A percentile compares a stretch with the other conserved stretches of the same genome.
phyloP scores from a whole-genome alignment of 768 basidiomycete species.

The Dacryopinax primogenitus region DNA sequence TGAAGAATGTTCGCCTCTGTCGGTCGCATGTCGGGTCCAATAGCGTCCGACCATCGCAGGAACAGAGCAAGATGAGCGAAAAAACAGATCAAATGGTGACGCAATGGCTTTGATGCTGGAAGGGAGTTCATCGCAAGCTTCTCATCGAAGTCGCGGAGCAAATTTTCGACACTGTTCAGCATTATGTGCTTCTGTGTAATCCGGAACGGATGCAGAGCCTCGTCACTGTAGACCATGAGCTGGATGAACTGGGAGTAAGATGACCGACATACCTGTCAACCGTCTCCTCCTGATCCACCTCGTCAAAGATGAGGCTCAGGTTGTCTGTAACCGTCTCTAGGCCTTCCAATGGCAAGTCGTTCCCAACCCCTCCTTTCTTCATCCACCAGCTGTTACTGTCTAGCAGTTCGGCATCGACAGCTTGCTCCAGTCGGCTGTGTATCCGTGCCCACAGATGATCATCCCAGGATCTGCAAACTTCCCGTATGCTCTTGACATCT shows the following conservation, averaged over 20 bases:
- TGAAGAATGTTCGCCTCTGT: conserved; percentile 55
- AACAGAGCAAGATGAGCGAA: conserved; percentile 88
- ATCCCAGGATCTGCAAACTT: conserved; percentile 79
- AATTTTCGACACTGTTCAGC: conserved; percentile 47
- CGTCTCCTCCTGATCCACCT: not conserved
- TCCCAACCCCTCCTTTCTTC: conserved; percentile 36
- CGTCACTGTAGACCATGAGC: conserved; percentile 6
- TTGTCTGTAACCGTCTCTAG: conserved; percentile 44
- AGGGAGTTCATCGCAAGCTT: conserved; percentile 22
- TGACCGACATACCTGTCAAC: too few relatives aligned
- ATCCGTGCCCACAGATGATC: conserved; percentile 91
- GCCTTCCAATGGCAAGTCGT: conserved; percentile 52
- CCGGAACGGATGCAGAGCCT: conserved; percentile 53
- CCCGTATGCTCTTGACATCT: conserved; percentile 52
- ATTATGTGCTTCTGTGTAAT: conserved; percentile 71
- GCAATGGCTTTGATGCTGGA: conserved; percentile 10
- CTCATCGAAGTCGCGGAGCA: conserved; percentile 46
- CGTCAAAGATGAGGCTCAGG: conserved; percentile 42
- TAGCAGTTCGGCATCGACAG: conserved; percentile 54
- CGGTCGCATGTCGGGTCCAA: conserved; percentile 60
- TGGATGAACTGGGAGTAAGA: not conserved
- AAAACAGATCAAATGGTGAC: conserved; percentile 50
- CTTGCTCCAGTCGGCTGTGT: conserved; percentile 67
- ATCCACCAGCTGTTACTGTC: conserved; percentile 23
- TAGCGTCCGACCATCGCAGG: conserved; percentile 67